Base-by-base conservation (phyloP, 1,284 basidiomycete genomes). In the Lignosus rhinocerotis region DNA sequence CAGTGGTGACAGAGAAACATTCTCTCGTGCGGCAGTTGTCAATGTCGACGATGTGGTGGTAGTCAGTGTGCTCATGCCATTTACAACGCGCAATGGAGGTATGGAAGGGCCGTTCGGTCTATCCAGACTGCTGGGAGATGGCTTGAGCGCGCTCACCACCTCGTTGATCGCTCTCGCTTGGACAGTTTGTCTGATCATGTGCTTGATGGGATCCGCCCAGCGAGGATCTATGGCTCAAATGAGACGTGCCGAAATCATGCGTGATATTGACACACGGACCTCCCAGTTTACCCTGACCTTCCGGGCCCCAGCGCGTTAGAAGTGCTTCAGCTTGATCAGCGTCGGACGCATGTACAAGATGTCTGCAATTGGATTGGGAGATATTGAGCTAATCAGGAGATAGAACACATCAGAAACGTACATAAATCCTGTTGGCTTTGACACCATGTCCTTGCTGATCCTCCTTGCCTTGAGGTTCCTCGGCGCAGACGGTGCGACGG, bases 291-390 rank as follows among this genome's bases (percentile, higher is more conserved):
- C 93, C 94, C 69, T 95, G 77, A 36, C 93, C 91, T 73, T 98
- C 94, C 47, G 91, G 87, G 36, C 92, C 89, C 95, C 96, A 97
- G 61, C 93, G 82, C 65, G 85, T 87, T 53, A 98, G 84, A 58
- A 98, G 82, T 33, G 91, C 93, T 70, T 93, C 92, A 32, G 93
- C 88, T 73, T 98, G 93, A 75, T 94, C 93, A 21, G 87, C 92
- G 73, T 96, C 93, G 57, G 93, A 95, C 17, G 96, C 94, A 75
- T 98, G 95, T 21, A 96, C 88, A 60, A 96, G 83, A 74, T 98
- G 96, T 51, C 94, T 96, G 68, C 36, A 55, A 67, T 62, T 69
- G 65, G 68, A 61, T 53, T 64, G 54, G 63, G 51, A 44, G 45
- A 43, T 53, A 8, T 38, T 19, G 44, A 55, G 16, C 11, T 12